These are phyloP conservation scores for Filobasidium wieringae DNA, from an alignment of 768 basidiomycete species.

Conservation along the genomic window DNA sequence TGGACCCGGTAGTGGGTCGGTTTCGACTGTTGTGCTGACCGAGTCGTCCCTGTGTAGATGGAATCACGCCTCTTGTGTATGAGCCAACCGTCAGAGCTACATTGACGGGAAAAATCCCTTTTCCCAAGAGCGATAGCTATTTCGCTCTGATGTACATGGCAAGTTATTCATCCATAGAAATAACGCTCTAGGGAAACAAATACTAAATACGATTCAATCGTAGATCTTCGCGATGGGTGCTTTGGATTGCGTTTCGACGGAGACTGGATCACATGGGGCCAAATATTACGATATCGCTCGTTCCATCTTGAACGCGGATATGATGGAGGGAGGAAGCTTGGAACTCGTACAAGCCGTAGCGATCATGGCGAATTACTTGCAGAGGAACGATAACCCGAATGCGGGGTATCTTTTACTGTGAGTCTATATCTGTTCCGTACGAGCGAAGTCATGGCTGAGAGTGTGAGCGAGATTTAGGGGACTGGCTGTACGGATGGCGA, in stretches of 20 bases:
- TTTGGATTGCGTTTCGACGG: slow-evolving; percentile 6
- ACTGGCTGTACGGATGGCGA: not conserved
- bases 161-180: not conserved
- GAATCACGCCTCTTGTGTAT: slow-evolving; percentile 16
- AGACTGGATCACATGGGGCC: slow-evolving; percentile 2
- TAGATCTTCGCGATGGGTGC: slow-evolving; percentile 23
- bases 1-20: not conserved
- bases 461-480: not conserved
- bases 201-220: not conserved
- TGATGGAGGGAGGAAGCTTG: slow-evolving; percentile 12
- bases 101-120: slow-evolving; percentile 9
- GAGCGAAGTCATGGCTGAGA: not conserved
- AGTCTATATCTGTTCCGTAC: slow-evolving; percentile 1
- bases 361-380: slow-evolving; percentile 19
- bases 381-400: slow-evolving; percentile 16
- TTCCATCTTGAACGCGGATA: slow-evolving; percentile 2
- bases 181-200: not conserved
- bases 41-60: not conserved
- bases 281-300: slow-evolving; percentile 15
- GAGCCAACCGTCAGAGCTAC: slow-evolving; percentile 15
- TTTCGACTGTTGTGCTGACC: not conserved
- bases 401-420: slow-evolving; percentile 17
- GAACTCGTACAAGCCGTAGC: slow-evolving; percentile 16
- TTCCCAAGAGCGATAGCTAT: not conserved
- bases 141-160: slow-evolving; percentile 3